Evolutionary conservation across 768 basidiomycete genomes (phyloP).

Genomic region (Chiua virens): DNA sequence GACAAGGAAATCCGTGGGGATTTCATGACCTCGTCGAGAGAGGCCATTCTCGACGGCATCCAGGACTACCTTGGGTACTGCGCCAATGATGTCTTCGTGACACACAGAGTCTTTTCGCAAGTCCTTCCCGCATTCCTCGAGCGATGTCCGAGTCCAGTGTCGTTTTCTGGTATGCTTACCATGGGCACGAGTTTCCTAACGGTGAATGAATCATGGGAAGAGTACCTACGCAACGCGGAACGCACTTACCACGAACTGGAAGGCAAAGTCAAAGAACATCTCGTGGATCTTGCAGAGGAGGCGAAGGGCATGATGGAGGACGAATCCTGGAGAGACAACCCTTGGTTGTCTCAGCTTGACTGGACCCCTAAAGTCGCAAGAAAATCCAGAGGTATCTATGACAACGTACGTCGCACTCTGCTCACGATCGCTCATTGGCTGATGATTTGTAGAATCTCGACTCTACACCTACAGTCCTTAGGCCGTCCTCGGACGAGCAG

Average conservation of each 20-base stretch:
- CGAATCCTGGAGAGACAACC: slow-evolving; percentile 65
- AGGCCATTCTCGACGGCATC: slow-evolving; percentile 62
- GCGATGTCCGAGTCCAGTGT: slow-evolving; percentile 88
- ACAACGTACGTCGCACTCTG: slow-evolving; percentile 20
- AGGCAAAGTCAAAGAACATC: slow-evolving; percentile 53
- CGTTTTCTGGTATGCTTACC: slow-evolving; percentile 84
- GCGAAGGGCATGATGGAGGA: slow-evolving; percentile 48
- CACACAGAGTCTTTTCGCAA: slow-evolving; percentile 74
- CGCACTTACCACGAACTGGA: slow-evolving; percentile 69
- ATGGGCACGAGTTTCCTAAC: slow-evolving; percentile 94
- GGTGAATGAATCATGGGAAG: slow-evolving; percentile 88
- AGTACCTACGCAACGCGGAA: slow-evolving; percentile 79
- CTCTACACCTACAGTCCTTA: background rate
- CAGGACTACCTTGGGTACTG: slow-evolving; percentile 83
- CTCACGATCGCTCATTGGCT: background rate
- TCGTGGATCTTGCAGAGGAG: slow-evolving; percentile 69
- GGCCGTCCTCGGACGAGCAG: slow-evolving; percentile 14
- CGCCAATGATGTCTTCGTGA: slow-evolving; percentile 79
- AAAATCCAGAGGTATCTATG: slow-evolving; percentile 60
- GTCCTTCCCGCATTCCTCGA: slow-evolving; percentile 80
- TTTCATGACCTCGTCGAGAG: slow-evolving; percentile 68
- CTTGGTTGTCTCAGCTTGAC: slow-evolving; percentile 89
- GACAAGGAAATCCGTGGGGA: slow-evolving; percentile 79
- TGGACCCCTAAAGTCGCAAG: slow-evolving; percentile 88
- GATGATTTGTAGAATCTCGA: slow-evolving; percentile 6